Base-by-base conservation (phyloP, 2,329 filamentous ascomycete genomes). In the Parafenestella ontariensis region DNA sequence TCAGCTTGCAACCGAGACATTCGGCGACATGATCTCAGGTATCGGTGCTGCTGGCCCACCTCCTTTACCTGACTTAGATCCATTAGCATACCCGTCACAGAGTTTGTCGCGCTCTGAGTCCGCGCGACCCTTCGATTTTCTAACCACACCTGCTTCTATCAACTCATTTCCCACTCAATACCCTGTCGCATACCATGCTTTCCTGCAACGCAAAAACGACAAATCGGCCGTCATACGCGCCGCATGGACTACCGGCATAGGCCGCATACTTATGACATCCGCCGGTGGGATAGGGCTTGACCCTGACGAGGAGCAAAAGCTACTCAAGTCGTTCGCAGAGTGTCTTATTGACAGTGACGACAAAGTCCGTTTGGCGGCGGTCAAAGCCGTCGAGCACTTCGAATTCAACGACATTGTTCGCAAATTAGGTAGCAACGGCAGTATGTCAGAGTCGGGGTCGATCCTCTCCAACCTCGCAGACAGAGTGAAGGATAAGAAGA, bases 11-110 rank as follows among this genome's bases (percentile, higher is more conserved):
- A 96, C 94, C 0, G 92, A 98, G 75, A 96, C 95, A 0, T 86
- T 99, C 34, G 95, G 96, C 48, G 94, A 98, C 71, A 93, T 99
- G 82, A 89, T 96, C 23, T 89, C 94, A 36, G 94, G 94, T 5
- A 96, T 98, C 72, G 94, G 94, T 45, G 91, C 94, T 56, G 92
- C 93, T 57, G 94, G 94, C 0, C 90, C 91, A 50, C 92, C 93
- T 15, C 85, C 89, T 13, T 78, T 86, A 6, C 85, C 89, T 9
- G 76, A 81, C 1, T 83, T 96, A 69, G 92, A 97, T 68, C 91
- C 94, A 11, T 85, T 89, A 20, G 88, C 89, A 26, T 97, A 96
- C 68, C 94, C 94, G n/a, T 89, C 89, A 3, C 80, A 89, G 43
- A 89, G 84, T 56, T 74, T 91, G 31, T 49, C 62, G 10, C 57